Conservation (phyloP, 2,329 filamentous ascomycete species). For the Ophiostoma pallidulum region DNA sequence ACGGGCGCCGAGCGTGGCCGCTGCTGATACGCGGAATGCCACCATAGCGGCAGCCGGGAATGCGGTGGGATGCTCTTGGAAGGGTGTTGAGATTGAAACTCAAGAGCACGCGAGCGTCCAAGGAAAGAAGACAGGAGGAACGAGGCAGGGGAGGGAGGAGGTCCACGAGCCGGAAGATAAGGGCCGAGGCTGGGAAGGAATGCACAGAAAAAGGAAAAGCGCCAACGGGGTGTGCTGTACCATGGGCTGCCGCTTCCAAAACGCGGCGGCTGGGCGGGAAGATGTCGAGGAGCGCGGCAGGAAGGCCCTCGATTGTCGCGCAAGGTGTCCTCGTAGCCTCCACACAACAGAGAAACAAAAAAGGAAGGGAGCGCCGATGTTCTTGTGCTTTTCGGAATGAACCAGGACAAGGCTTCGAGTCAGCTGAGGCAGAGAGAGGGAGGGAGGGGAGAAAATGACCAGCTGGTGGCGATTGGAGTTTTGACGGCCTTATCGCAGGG, state of each 20-base stretch:
- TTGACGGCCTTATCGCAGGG: conserved; percentile 1
- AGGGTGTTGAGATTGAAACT: neutral
- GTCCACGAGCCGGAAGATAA: neutral
- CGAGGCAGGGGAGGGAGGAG: neutral
- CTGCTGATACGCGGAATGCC: conserved; percentile 3
- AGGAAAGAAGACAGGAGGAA: neutral
- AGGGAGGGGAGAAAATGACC: conserved; percentile 1
- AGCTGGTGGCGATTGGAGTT: conserved; percentile 5
- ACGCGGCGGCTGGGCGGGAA: too few species aligned
- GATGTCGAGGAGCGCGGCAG: too few species aligned
- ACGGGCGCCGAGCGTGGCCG: conserved; percentile 3
- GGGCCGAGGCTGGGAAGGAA: neutral
- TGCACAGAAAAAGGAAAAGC: too few species aligned
- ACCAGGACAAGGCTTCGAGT: conserved; percentile 1
- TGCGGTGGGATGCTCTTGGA: neutral
- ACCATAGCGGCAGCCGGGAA: neutral
- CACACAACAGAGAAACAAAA: too few species aligned
- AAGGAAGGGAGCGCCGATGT: too few species aligned
- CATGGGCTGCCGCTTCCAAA: too few species aligned
- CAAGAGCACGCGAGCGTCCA: too few species aligned
- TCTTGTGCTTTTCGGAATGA: too few species aligned
- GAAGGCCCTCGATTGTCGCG: too few species aligned
- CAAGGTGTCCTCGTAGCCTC: too few species aligned
- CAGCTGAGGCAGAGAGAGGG: neutral
- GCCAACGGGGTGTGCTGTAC: too few species aligned